phyloP scores from a whole-genome alignment of 1,284 basidiomycete genomes.

The Ceratobasidium sp. region DNA sequence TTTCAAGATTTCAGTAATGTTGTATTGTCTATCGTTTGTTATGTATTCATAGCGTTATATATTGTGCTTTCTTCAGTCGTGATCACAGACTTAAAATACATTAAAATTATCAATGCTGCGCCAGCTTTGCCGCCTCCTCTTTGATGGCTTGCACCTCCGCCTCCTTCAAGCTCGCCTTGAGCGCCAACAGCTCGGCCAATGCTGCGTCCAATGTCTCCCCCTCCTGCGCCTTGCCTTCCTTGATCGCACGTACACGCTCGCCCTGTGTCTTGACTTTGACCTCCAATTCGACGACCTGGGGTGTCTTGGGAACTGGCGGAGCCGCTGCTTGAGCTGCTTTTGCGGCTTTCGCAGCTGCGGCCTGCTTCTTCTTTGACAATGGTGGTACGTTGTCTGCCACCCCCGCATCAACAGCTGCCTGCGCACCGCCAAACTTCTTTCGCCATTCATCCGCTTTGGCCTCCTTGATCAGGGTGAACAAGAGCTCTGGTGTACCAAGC shows the following conservation, averaged over 20 bases:
- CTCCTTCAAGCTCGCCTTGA: conserved; percentile 56
- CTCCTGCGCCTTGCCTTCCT: conserved; percentile 50
- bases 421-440: conserved; percentile 60
- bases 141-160: conserved; percentile 22
- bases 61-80: background rate
- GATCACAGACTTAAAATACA: background rate
- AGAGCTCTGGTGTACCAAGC: conserved; percentile 58
- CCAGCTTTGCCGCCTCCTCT: background rate
- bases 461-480: conserved; percentile 64
- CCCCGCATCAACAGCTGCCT: conserved; percentile 41
- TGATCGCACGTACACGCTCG: conserved; percentile 53
- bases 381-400: conserved; percentile 36
- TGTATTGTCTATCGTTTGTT: background rate
- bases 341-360: conserved; percentile 42
- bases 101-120: conserved; percentile 28
- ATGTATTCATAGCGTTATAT: background rate
- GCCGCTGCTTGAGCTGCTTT: conserved; percentile 41
- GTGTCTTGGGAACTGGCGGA: conserved; percentile 43
- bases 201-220: conserved; percentile 50
- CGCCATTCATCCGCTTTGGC: conserved; percentile 62
- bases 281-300: conserved; percentile 47
- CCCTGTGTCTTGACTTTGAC: conserved; percentile 54
- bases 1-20: background rate
- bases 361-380: conserved; percentile 44
- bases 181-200: conserved; percentile 50